Evolutionary conservation across 208 protist species (phyloP), one percentile per base, ranked within the genome.

Genomic region (Leishmania tropica): DNA sequence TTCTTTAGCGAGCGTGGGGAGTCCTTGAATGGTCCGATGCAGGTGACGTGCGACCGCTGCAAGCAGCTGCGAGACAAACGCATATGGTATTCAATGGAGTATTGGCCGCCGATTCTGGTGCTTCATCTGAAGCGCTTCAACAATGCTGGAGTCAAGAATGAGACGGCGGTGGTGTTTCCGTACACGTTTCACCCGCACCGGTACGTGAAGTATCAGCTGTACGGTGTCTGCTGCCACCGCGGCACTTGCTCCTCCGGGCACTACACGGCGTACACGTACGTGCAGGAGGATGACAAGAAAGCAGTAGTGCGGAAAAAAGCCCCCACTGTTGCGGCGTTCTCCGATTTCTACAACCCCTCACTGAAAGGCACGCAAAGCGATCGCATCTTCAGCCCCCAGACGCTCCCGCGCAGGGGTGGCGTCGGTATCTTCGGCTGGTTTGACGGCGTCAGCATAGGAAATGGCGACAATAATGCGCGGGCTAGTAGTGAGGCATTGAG

Each of bases 81-180:
- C 1, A 93, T 90, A 47, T 79, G 78, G 62, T 64, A 86, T 51
- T 82, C 81, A 31, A 90, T 97, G 24, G 75, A 80, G 58, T 75
- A 83, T 37, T 96, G 93, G 92, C 93, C 94, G 15, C 88, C 87
- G 28, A 86, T 92, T 42, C 80, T 97, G 15, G 92, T 95, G 40
- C 75, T 97, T 7, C 92, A 97, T 83, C 81, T 97, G 13, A 97
- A 97, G 68, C 92, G 94, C 45, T 97, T 97, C 82, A 84, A 89
- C 82, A 79, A 86, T 45, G 78, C 78, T 1, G 92, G 93, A 11
- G 79, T 75, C 24, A 97, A 97, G 85, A 91, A 94, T 67, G 79
- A 75, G 42, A 77, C 85, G 6, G 79, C 80, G 5, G 88, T 97
- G 0, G 76, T 91, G 45, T 96, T 90, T 72, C 93, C 92, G 8